phyloP scores from a whole-genome alignment of 139 green algal genomes.

The Diplosphaera chodatii region DNA sequence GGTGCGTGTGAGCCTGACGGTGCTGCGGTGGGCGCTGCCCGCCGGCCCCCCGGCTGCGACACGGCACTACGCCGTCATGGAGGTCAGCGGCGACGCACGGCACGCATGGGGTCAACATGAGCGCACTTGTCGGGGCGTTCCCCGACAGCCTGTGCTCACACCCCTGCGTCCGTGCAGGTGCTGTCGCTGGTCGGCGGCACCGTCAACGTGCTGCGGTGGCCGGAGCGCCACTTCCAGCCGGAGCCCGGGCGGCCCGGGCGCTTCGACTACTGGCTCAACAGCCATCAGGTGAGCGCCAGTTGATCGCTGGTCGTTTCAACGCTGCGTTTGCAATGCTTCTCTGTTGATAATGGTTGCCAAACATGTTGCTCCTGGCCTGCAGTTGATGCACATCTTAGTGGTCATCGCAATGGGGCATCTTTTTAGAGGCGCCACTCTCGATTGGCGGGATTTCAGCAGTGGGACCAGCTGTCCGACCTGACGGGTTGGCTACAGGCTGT shows the following conservation, averaged over 20 bases:
- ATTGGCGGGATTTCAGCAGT: constrained; percentile 4
- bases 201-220: constrained; percentile 31
- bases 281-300: constrained; percentile 49
- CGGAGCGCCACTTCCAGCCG: constrained; percentile 33
- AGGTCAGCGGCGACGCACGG: neutral
- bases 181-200: constrained; percentile 23
- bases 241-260: neutral
- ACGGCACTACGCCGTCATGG: constrained; percentile 20
- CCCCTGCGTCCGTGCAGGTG: constrained; percentile 17
- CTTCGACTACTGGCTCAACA: constrained; percentile 43
- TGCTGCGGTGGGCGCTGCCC: neutral
- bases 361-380: neutral
- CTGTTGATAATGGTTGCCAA: too few species aligned
- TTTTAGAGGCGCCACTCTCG: constrained; percentile 12
- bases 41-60: constrained; percentile 7
- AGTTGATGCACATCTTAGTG: constrained; percentile 43
- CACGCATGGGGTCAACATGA: too few species aligned
- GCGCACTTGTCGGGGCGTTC: neutral
- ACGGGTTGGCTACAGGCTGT: too few species aligned
- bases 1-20: neutral
- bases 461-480: neutral
- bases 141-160: neutral
- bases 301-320: too few species aligned
- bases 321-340: too few species aligned
- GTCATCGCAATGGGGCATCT: constrained; percentile 28